These are phyloP conservation scores for Alternaria brassicae DNA, from an alignment of 2,329 filamentous ascomycete species.

Conservation along the genomic window DNA sequence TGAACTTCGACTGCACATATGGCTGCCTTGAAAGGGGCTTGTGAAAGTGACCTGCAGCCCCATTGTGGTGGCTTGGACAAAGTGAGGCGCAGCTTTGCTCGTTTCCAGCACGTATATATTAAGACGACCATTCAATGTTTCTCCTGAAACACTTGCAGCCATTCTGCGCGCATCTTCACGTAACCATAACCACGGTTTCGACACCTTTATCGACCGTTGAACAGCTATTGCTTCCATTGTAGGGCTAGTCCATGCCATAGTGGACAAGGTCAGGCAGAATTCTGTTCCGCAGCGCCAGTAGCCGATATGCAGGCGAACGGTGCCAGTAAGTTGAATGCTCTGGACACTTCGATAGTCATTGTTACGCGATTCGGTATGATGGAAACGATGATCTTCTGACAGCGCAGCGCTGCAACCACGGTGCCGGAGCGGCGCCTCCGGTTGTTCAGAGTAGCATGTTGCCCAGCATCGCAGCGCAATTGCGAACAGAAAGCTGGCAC, in stretches of 20 bases:
- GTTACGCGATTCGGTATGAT: background rate
- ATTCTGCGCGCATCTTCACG: background rate
- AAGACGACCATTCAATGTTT: background rate
- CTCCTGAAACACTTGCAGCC: background rate
- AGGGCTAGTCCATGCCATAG: conserved; percentile 24
- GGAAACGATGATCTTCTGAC: conserved; percentile 3
- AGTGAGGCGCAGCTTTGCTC: conserved; percentile 47
- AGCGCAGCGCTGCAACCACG: conserved; percentile 12
- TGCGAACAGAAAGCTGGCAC: conserved; percentile 18
- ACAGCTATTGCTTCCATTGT: conserved; percentile 31
- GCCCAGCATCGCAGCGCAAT: conserved; percentile 18
- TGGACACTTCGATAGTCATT: conserved; percentile 6
- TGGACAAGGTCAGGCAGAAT: conserved; percentile 33
- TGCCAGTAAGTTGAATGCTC: conserved; percentile 21
- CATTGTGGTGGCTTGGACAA: conserved; percentile 35
- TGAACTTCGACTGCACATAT: background rate
- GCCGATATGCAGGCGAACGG: conserved; percentile 23
- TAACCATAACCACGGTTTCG: background rate
- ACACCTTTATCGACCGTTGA: conserved; percentile 10
- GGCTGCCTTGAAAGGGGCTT: conserved; percentile 18
- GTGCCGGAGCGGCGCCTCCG: conserved; percentile 22
- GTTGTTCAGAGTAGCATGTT: conserved; percentile 15
- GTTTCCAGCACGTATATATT: conserved; percentile 37
- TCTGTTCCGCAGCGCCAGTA: conserved; percentile 21
- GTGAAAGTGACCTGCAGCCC: conserved; percentile 34